Percentiles rank a stretch among this genome's conserved stretches.
Conservation (phyloP, 1,284 basidiomycete species). For the Boletus sp. region DNA sequence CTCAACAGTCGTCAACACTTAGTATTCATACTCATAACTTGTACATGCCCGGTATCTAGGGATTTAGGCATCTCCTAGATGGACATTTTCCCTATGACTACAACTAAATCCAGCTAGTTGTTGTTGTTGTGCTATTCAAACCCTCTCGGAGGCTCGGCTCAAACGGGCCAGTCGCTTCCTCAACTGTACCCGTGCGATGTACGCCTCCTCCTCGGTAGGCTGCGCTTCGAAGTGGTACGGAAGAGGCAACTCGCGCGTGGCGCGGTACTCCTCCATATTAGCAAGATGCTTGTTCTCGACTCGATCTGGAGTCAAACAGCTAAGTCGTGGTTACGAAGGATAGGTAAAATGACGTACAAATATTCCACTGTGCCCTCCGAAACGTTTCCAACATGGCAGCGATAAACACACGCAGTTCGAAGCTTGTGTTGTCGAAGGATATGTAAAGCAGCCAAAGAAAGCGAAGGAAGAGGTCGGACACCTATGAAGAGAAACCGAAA, state of each 20-base stretch:
- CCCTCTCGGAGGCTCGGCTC: slow-evolving; percentile 3
- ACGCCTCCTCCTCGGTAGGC: slow-evolving; percentile 6
- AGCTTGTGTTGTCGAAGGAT: slow-evolving; percentile 47
- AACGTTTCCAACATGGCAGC: slow-evolving; percentile 74
- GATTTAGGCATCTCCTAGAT: too few relatives aligned
- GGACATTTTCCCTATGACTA: too few relatives aligned
- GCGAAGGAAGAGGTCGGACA: slow-evolving; percentile 70
- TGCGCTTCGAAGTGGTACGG: slow-evolving; percentile 58
- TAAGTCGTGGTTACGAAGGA: background rate
- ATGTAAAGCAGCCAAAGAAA: slow-evolving; percentile 85
- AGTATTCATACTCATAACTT: too few relatives aligned
- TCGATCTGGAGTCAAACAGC: slow-evolving; percentile 46
- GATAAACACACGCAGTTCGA: slow-evolving; percentile 63
- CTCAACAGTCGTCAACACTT: too few relatives aligned
- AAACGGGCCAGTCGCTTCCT: slow-evolving; percentile 22
- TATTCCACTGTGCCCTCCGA: slow-evolving; percentile 88
- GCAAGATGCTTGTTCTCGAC: slow-evolving; percentile 85
- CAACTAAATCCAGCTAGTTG: background rate
- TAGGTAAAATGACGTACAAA: slow-evolving; percentile 51
- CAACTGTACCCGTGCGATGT: slow-evolving; percentile 9
- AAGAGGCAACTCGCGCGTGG: slow-evolving; percentile 70
- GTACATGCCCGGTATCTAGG: too few relatives aligned
- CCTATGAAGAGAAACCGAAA: slow-evolving; percentile 35
- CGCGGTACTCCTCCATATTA: slow-evolving; percentile 65
- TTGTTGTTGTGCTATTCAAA: background rate